Conservation (phyloP, 768 basidiomycete species). For the Baorangia bicolor region DNA sequence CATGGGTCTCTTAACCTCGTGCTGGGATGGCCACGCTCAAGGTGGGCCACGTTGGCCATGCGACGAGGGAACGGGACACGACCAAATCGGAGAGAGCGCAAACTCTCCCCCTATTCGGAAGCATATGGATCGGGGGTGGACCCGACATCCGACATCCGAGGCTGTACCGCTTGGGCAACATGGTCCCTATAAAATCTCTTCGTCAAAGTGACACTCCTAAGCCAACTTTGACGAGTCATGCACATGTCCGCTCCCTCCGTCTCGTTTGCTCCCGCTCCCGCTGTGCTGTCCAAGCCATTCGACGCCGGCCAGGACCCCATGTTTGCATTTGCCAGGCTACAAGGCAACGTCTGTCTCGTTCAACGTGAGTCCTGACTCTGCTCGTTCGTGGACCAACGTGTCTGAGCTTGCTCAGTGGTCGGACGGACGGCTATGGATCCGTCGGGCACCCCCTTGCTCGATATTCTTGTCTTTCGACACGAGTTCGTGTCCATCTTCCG, state of each 20-base stretch:
- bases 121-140: too few species aligned
- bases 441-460: constrained; percentile 14
- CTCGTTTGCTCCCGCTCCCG: constrained; percentile 24
- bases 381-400: too few species aligned
- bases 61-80: too few species aligned
- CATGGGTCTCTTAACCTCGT: too few species aligned
- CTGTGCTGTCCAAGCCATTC: constrained; percentile 13
- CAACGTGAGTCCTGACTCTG: constrained; percentile 27
- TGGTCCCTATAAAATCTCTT: background rate
- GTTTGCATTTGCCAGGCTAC: constrained; percentile 38
- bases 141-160: background rate
- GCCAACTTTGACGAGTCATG: background rate
- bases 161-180: too few species aligned
- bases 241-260: constrained; percentile 16
- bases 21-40: too few species aligned
- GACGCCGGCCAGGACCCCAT: constrained; percentile 19
- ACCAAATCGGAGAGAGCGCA: too few species aligned
- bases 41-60: too few species aligned
- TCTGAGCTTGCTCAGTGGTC: constrained; percentile 2
- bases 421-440: constrained; percentile 17
- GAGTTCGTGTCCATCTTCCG: constrained; percentile 68
- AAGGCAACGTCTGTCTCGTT: constrained; percentile 29
- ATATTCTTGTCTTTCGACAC: constrained; percentile 38
- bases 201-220: too few species aligned
- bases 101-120: too few species aligned